Base-by-base conservation (phyloP, 2,329 filamentous ascomycete genomes). In the Daldinia sp. region DNA sequence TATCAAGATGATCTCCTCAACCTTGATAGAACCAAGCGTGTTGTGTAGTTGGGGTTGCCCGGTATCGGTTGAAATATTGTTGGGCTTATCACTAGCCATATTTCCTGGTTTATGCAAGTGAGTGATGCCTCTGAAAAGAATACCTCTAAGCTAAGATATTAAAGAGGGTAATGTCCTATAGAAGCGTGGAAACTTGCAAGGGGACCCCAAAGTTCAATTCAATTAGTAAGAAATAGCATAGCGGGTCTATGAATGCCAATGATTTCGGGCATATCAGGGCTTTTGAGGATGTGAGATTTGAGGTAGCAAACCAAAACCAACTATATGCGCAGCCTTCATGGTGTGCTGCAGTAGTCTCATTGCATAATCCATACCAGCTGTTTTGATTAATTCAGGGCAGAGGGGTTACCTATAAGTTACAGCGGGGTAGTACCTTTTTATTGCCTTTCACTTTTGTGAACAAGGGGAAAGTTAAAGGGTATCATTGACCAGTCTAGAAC, bases 1-100 rank as follows among this genome's bases (percentile, higher is more conserved):
- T 35, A 81, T 72, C 26, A 74, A 73, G 18, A 81, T 68, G 23
- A 81, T 70, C 56, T 81, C 76, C 56, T 78, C 77, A 37, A 74
- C 51, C 44, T 74, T 76, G 18, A 79, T 59, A 18, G 60, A 59
- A 33, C 58, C 51, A 7, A 59, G 26, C 13, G 30, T 12, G 37
- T 41, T 60, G 44, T 37, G 18, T 41, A 37, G 44, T 30, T 20
- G 50, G 35, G 37, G 56, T 50, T 35, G 53, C 30, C 60, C 53
- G 42, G 50, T 53, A 51, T 48, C 60, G 56, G 56, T 44, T 37
- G 53, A 41, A 44, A 51, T 41, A 56, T 28, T 60, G 26, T 53
- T 48, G 50, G 63, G 44, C 28, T 63, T 60, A 46, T 55, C 50
- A 44, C 33, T 18, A 51, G 68, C 46, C 70, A 69, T 72, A 39